Conservation (phyloP, 2,329 filamentous ascomycete species). For the Pezicula carpinea region DNA sequence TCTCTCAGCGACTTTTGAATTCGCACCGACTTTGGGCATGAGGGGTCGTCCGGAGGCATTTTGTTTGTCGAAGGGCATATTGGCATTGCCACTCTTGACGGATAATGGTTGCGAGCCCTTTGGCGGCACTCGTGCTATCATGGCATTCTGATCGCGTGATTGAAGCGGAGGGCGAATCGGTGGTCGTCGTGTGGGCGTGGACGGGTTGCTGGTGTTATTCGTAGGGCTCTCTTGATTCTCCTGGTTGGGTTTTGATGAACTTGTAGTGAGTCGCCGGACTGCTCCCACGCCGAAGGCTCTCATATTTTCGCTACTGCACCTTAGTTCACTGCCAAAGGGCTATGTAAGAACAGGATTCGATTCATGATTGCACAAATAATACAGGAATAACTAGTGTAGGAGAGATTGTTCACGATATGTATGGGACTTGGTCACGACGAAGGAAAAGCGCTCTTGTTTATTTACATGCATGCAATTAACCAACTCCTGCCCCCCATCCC, state of each 20-base stretch:
- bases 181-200: constrained; percentile 14
- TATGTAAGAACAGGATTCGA: not conserved
- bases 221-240: not conserved
- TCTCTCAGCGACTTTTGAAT: too few relatives aligned
- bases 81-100: constrained; percentile 23
- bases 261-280: not conserved
- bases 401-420: too few relatives aligned
- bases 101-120: constrained; percentile 19
- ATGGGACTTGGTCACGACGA: too few relatives aligned
- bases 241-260: not conserved
- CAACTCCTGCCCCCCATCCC: not conserved
- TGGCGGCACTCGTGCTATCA: constrained; percentile 36
- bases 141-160: constrained; percentile 35
- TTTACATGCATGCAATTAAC: not conserved
- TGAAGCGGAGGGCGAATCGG: constrained; percentile 20
- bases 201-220: constrained; percentile 9
- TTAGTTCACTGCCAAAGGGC: too few relatives aligned
- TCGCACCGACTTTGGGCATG: constrained; percentile 64
- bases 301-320: not conserved
- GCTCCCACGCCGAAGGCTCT: not conserved
- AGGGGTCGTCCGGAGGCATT: constrained; percentile 48
- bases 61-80: constrained; percentile 46
- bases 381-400: too few relatives aligned
- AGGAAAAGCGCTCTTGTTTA: too few relatives aligned
- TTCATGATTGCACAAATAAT: not conserved